Evolutionary conservation across 2,329 filamentous ascomycete genomes (phyloP), one percentile per base, ranked within the genome.

Genomic region (Albophoma yamanashiensis): DNA sequence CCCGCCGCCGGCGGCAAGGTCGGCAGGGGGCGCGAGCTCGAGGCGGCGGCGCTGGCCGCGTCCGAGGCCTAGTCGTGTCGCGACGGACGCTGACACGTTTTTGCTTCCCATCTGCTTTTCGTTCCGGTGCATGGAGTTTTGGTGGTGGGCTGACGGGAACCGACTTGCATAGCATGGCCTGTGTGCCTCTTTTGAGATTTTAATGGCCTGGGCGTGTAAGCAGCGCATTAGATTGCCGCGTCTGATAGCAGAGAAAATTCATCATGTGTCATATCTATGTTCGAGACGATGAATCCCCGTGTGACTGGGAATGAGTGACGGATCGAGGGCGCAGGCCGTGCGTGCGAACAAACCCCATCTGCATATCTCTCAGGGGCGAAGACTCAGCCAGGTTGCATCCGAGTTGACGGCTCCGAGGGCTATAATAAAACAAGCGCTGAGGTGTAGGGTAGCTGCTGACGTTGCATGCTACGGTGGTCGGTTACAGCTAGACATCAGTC

Each of bases 111-210:
- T 15, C 4, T 45, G 6, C 14, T 36, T 3, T 36, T n/a, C 27
- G 25, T 38, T 42, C 11, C 4, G 56, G 38, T 42, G 55, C 17
- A 42, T 38, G 36, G 55, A 42, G 55, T 47, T 47, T 55, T 42
- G 25, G 36, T 42, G 25, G 36, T 17, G 36, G 36, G 55, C 17
- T 56, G 55, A 27, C 11, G 36, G 50, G 50, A 34, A 36, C 17
- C 17, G 50, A 53, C 17, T 58, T 58, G 58, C 58, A 59, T 59
- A 53, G 58, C 58, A 55, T 59, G 53, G 45, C 57, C 45, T 52
- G 57, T 52, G 57, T 31, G 57, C 14, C 43, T 17, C 25, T 31
- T 31, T 14, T 9, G 47, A 31, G 47, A 31, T 50, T 47, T 27
- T 31, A 31, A 17, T 20, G 25, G 47, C 15, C 25, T 31, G 25